phyloP scores from a whole-genome alignment of 108 stramenopile species.

The Tribonema minus region DNA sequence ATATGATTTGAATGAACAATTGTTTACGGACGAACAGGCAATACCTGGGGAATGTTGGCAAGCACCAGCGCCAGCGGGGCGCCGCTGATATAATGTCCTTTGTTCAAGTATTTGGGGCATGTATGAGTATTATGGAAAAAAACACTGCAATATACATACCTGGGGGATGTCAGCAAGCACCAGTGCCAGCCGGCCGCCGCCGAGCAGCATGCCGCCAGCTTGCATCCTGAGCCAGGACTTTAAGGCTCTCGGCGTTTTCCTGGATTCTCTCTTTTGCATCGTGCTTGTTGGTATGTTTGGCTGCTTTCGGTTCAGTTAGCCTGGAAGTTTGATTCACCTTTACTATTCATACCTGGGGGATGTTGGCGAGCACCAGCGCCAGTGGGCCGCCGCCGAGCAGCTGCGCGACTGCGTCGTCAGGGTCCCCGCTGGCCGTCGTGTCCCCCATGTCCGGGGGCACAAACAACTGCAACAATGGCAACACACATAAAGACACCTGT shows the following conservation, averaged over 20 bases:
- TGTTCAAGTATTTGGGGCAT: too few relatives aligned
- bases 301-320: neutral
- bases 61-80: slow-evolving; percentile 10
- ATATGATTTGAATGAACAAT: too few relatives aligned
- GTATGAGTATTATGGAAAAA: too few relatives aligned
- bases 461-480: too few relatives aligned
- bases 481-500: neutral
- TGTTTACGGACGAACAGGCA: too few relatives aligned
- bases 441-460: too few relatives aligned
- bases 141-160: neutral
- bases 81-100: too few relatives aligned
- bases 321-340: too few relatives aligned
- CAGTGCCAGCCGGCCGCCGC: neutral
- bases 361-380: slow-evolving; percentile 10
- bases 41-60: slow-evolving; percentile 26
- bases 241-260: neutral
- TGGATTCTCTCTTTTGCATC: neutral
- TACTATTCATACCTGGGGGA: slow-evolving; percentile 17
- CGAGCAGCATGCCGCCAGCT: neutral
- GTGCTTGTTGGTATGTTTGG: neutral
- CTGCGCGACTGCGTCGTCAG: neutral
- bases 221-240: neutral
- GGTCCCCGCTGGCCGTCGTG: too few relatives aligned
- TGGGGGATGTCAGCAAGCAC: neutral
- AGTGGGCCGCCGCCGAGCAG: slow-evolving; percentile 8